These are phyloP conservation scores for Parathielavia hyrcaniae DNA, from an alignment of 495 filamentous ascomycete genomes.

Conservation along the genomic window DNA sequence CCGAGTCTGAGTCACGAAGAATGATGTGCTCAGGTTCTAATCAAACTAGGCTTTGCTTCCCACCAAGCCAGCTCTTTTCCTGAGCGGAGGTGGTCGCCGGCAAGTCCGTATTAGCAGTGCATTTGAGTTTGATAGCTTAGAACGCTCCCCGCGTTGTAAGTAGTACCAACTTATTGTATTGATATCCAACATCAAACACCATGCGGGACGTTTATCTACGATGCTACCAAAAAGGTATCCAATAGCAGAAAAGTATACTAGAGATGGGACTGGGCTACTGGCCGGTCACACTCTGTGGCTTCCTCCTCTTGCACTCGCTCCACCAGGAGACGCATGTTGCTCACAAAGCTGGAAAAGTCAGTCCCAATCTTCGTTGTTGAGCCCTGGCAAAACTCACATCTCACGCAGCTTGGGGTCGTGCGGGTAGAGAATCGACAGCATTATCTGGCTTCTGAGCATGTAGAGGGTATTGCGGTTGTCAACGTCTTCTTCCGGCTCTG, in stretches of 20 bases:
- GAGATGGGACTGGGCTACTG: background rate
- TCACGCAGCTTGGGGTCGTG: conserved; percentile 21
- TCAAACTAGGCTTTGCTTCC: too few species aligned
- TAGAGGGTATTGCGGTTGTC: conserved; percentile 31
- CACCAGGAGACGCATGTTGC: conserved; percentile 17
- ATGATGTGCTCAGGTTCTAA: too few species aligned
- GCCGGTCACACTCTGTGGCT: background rate
- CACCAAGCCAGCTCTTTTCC: too few species aligned
- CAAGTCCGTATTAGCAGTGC: too few species aligned
- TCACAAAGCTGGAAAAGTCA: conserved; percentile 11
- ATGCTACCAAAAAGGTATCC: too few species aligned
- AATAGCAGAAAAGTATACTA: background rate
- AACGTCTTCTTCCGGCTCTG: conserved; percentile 30
- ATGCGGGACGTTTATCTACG: too few species aligned
- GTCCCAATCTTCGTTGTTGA: background rate
- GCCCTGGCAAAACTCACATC: conserved; percentile 1
- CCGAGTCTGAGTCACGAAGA: too few species aligned
- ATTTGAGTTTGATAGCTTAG: too few species aligned
- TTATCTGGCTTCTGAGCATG: conserved; percentile 21
- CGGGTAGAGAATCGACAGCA: conserved; percentile 19
- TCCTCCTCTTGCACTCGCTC: conserved; percentile 16
- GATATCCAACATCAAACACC: too few species aligned
- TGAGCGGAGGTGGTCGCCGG: too few species aligned
- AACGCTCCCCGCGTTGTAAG: too few species aligned
- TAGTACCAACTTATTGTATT: too few species aligned